phyloP scores from a whole-genome alignment of 2,329 filamentous ascomycete species.

The Graphilbum fragrans region DNA sequence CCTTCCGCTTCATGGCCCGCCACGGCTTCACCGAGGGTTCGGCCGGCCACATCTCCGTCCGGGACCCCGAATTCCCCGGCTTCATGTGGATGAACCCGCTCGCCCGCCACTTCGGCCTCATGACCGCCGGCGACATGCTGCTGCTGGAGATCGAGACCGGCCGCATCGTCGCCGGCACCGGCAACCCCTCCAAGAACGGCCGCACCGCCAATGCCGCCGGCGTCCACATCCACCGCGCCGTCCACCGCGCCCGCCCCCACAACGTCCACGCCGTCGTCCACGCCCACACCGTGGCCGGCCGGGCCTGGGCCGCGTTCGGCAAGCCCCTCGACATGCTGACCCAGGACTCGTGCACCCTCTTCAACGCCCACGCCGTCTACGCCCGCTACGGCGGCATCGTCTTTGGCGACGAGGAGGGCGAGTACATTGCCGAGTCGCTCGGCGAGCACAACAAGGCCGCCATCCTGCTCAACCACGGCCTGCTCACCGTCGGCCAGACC shows the following conservation, averaged over 20 bases:
- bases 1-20: constrained; percentile 55
- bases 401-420: constrained; percentile 51
- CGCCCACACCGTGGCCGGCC: constrained; percentile 52
- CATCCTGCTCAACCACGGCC: constrained; percentile 59
- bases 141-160: constrained; percentile 44
- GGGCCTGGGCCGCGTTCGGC: constrained; percentile 56
- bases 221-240: constrained; percentile 56
- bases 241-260: constrained; percentile 49
- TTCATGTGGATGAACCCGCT: constrained; percentile 57
- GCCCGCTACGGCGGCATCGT: constrained; percentile 42
- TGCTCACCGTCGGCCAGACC: constrained; percentile 57
- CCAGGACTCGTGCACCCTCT: constrained; percentile 53
- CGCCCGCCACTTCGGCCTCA: constrained; percentile 52
- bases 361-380: constrained; percentile 50
- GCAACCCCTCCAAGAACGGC: constrained; percentile 20
- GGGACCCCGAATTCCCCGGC: constrained; percentile 49
- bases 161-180: constrained; percentile 52
- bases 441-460: constrained; percentile 45
- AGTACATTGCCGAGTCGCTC: constrained; percentile 49
- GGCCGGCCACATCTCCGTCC: constrained; percentile 49
- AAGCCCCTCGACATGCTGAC: constrained; percentile 58
- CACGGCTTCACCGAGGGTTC: constrained; percentile 55
- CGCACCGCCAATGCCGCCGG: constrained; percentile 53
- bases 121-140: constrained; percentile 58
- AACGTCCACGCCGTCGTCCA: constrained; percentile 58